A percentile compares a stretch with the other conserved stretches of the same genome.
phyloP scores from a whole-genome alignment of 108 stramenopile genomes.

The Fistulifera pelliculosa region DNA sequence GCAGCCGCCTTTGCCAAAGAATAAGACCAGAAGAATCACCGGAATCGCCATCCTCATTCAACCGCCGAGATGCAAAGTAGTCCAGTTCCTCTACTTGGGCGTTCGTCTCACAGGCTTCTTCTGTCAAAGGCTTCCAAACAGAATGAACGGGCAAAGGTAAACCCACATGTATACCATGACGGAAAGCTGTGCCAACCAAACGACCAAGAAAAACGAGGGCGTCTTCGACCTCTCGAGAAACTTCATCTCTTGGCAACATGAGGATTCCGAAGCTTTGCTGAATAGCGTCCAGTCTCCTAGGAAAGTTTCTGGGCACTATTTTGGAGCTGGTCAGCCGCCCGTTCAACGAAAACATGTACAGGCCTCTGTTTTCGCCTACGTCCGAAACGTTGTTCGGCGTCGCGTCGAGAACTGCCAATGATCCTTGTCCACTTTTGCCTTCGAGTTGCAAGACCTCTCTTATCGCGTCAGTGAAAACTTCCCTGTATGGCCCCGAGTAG shows the following conservation, averaged over 20 bases:
- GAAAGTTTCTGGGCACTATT: conserved; percentile 10
- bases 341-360: conserved; percentile 62
- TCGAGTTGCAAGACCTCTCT: conserved; percentile 62
- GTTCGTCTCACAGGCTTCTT: conserved; percentile 27
- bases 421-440: conserved; percentile 30
- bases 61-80: conserved; percentile 34
- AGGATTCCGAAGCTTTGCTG: conserved; percentile 52
- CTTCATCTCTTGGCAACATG: conserved; percentile 39
- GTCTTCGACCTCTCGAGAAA: conserved; percentile 57
- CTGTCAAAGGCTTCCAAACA: conserved; percentile 60
- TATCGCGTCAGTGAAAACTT: conserved; percentile 89
- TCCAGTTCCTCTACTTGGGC: conserved; percentile 57
- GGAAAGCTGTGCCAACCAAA: conserved; percentile 83
- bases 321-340: conserved; percentile 3
- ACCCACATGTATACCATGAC: conserved; percentile 84
- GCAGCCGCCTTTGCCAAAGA: conserved; percentile 51
- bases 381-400: conserved; percentile 59
- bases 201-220: conserved; percentile 84
- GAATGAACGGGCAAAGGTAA: conserved; percentile 69
- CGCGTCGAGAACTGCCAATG: conserved; percentile 66
- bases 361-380: conserved; percentile 67
- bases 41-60: conserved; percentile 7
- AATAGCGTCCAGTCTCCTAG: conserved; percentile 30
- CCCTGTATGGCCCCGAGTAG: conserved; percentile 96
- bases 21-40: conserved; percentile 14